Evolutionary conservation across 2,329 filamentous ascomycete species (phyloP).

Genomic region (Pseudopyricularia javanii): DNA sequence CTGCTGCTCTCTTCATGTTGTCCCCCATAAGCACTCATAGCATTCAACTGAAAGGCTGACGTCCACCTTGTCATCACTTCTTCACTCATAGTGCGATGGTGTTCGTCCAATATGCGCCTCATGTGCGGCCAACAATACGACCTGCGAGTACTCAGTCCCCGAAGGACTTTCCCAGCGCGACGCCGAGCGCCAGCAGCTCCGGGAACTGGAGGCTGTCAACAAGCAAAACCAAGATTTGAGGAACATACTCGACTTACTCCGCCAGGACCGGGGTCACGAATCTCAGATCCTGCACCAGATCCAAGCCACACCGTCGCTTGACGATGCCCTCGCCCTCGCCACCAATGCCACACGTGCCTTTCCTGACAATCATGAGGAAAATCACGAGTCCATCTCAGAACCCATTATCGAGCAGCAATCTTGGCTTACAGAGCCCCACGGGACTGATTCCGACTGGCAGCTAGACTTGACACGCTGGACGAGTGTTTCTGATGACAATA

Average conservation of each 20-base stretch:
- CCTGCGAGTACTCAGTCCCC: slow-evolving; percentile 2
- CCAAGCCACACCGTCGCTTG: not conserved
- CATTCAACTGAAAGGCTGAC: too few relatives aligned
- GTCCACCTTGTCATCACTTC: too few relatives aligned
- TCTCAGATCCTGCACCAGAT: slow-evolving; percentile 1
- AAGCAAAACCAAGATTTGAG: slow-evolving; percentile 1
- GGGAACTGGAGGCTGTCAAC: not conserved
- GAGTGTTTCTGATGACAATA: slow-evolving; percentile 6
- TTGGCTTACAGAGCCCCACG: not conserved
- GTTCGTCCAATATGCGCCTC: slow-evolving; percentile 3
- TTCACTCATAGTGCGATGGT: slow-evolving; percentile 1
- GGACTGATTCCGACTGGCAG: not conserved
- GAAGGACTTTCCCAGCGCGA: slow-evolving; percentile 3
- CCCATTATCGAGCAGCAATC: not conserved
- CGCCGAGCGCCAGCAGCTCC: not conserved
- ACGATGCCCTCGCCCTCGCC: slow-evolving; percentile 1
- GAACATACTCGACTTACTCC: slow-evolving; percentile 1
- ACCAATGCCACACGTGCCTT: not conserved
- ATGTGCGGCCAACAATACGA: not conserved
- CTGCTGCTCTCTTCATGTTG: too few relatives aligned
- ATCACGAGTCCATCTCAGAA: not conserved
- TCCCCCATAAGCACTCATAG: too few relatives aligned
- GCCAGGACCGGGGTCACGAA: not conserved
- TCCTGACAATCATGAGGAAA: not conserved
- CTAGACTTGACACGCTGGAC: slow-evolving; percentile 10